Evolutionary conservation across 768 basidiomycete species (phyloP).

Genomic region (Tubosaeta sp.): DNA sequence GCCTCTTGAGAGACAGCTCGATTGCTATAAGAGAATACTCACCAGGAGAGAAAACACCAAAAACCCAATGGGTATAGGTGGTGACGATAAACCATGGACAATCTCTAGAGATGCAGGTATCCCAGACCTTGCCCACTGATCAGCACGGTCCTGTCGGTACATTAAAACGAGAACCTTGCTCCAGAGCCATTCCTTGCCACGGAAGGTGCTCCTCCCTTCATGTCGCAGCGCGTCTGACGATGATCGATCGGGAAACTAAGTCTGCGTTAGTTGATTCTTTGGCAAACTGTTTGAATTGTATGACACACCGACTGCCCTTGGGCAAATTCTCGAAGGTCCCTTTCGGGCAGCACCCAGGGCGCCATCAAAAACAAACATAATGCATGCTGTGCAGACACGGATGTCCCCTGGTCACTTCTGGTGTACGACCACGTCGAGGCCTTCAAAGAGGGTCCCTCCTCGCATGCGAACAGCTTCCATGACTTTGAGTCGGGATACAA

Average conservation of each 20-base stretch:
- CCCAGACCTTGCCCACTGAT: slow-evolving; percentile 33
- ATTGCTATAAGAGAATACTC: slow-evolving; percentile 2
- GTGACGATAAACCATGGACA: slow-evolving; percentile 41
- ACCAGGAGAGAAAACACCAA: slow-evolving; percentile 40
- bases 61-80: slow-evolving; percentile 41
- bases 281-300: background rate
- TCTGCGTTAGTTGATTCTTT: background rate
- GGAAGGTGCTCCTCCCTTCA: slow-evolving; percentile 9
- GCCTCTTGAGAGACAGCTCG: background rate
- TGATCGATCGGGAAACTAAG: slow-evolving; percentile 19
- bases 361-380: slow-evolving; percentile 34
- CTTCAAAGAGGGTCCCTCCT: slow-evolving; percentile 23
- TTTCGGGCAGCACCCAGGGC: slow-evolving; percentile 36
- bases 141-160: background rate
- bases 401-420: slow-evolving; percentile 8
- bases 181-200: slow-evolving; percentile 50
- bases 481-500: slow-evolving; percentile 24
- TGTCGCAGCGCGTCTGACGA: slow-evolving; percentile 3
- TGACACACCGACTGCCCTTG: slow-evolving; percentile 19
- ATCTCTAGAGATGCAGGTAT: slow-evolving; percentile 33
- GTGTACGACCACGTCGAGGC: slow-evolving; percentile 25
- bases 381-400: slow-evolving; percentile 10
- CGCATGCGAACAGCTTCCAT: slow-evolving; percentile 29
- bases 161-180: slow-evolving; percentile 37
- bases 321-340: slow-evolving; percentile 34